Percentiles rank a stretch among this genome's conserved stretches.
Conservation (phyloP, 139 green algal species). For the Chloropicon primus region DNA sequence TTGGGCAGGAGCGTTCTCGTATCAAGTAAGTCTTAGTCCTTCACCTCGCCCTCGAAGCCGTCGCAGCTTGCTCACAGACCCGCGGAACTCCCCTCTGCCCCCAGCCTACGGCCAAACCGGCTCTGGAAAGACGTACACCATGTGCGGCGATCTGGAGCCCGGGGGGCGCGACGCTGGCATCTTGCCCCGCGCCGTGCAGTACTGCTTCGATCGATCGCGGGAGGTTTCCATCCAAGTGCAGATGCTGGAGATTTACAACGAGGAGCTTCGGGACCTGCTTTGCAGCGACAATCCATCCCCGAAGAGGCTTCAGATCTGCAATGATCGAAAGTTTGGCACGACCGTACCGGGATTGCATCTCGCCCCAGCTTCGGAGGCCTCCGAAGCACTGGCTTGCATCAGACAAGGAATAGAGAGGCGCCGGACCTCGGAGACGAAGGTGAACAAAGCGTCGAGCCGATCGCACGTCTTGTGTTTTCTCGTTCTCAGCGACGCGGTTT, state of each 20-base stretch:
- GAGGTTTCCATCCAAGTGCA: constrained; percentile 27
- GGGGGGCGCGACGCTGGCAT: constrained; percentile 29
- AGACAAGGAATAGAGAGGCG: constrained; percentile 41
- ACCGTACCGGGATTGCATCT: background rate
- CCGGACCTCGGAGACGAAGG: constrained; percentile 57
- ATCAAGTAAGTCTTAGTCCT: too few species aligned
- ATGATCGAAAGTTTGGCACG: background rate
- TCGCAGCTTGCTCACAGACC: too few species aligned
- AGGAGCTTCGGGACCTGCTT: constrained; percentile 59
- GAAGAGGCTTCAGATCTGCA: background rate
- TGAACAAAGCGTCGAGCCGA: constrained; percentile 67
- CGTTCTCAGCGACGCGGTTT: background rate
- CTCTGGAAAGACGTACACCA: constrained; percentile 60
- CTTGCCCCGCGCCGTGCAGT: constrained; percentile 38
- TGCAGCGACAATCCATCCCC: constrained; percentile 22
- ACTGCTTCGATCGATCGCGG: constrained; percentile 14
- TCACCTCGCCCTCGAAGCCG: too few species aligned
- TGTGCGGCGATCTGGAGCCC: constrained; percentile 35
- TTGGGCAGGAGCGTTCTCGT: constrained; percentile 60
- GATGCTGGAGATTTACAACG: constrained; percentile 71
- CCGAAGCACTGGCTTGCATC: constrained; percentile 39
- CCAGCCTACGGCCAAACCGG: constrained; percentile 60
- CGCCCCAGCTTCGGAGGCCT: constrained; percentile 24
- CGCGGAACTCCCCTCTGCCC: too few species aligned
- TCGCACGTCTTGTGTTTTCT: constrained; percentile 25